Percentiles rank a stretch among this genome's conserved stretches.
These are phyloP conservation scores for Diplodia corticola DNA, from an alignment of 2,329 filamentous ascomycete species.

Conservation along the genomic window DNA sequence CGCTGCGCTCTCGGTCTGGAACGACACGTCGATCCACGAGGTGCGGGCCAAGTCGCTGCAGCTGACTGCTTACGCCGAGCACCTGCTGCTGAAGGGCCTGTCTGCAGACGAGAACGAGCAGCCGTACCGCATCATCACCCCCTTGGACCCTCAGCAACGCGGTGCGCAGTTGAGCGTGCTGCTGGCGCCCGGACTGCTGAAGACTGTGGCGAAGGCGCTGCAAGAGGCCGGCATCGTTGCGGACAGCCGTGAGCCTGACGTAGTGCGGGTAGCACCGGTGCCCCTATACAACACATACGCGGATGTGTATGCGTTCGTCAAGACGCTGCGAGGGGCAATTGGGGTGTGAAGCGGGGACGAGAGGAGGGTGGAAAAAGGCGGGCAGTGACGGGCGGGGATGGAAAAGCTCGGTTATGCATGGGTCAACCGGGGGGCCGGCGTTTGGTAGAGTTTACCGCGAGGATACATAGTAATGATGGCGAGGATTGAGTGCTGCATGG, in stretches of 20 bases:
- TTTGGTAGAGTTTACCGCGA: slow-evolving; percentile 7
- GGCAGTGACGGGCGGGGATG: background rate
- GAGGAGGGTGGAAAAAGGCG: too few species aligned
- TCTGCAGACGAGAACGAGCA: slow-evolving; percentile 4
- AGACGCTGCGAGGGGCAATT: slow-evolving; percentile 1
- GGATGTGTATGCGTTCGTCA: slow-evolving; percentile 17
- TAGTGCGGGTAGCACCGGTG: slow-evolving; percentile 23
- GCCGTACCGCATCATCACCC: slow-evolving; percentile 58
- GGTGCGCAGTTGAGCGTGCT: slow-evolving; percentile 72
- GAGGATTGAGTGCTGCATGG: too few species aligned
- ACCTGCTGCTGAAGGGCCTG: slow-evolving; percentile 51
- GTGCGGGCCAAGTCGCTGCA: slow-evolving; percentile 65
- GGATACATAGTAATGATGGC: too few species aligned
- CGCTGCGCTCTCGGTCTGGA: slow-evolving; percentile 65
- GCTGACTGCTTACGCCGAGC: slow-evolving; percentile 68
- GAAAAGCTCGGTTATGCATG: background rate
- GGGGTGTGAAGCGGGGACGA: background rate
- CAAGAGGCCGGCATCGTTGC: slow-evolving; percentile 20
- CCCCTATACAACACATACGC: slow-evolving; percentile 23
- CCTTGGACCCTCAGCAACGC: slow-evolving; percentile 59
- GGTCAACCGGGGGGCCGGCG: background rate
- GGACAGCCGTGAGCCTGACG: slow-evolving; percentile 23
- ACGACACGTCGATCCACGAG: slow-evolving; percentile 61
- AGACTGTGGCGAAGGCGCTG: slow-evolving; percentile 14
- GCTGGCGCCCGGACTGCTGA: slow-evolving; percentile 38